Percentiles rank a stretch among this genome's conserved stretches.
phyloP scores from a whole-genome alignment of 179 eudicot species.

The Beta lomatogona region DNA sequence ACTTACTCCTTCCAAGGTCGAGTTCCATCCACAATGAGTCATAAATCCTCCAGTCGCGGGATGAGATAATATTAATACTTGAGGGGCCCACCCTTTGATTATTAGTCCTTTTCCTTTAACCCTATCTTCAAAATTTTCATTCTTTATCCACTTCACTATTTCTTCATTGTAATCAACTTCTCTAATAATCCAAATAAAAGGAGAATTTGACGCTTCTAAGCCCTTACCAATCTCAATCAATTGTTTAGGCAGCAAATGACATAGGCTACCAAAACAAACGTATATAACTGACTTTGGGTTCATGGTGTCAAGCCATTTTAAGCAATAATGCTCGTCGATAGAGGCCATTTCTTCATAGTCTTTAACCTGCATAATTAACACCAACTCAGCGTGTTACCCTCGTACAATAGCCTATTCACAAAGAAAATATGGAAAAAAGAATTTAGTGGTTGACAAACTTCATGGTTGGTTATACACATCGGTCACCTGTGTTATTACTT shows the following conservation, averaged over 20 bases:
- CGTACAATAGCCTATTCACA: not conserved
- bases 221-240: conserved; percentile 48
- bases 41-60: conserved; percentile 40
- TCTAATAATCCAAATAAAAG: conserved; percentile 48
- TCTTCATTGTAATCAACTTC: conserved; percentile 25
- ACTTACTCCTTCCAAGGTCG: conserved; percentile 38
- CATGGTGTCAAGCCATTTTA: conserved; percentile 49
- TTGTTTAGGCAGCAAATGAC: conserved; percentile 33
- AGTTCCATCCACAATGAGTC: conserved; percentile 53
- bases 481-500: too few species aligned
- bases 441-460: not conserved
- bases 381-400: not conserved
- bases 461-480: too few species aligned
- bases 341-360: conserved; percentile 7
- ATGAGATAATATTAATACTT: conserved; percentile 39
- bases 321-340: conserved; percentile 26
- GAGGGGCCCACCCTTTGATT: conserved; percentile 48
- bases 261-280: conserved; percentile 55
- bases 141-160: conserved; percentile 31
- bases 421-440: too few species aligned
- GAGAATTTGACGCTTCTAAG: conserved; percentile 40
- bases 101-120: conserved; percentile 25
- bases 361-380: conserved; percentile 20
- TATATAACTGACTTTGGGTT: conserved; percentile 40
- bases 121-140: conserved; percentile 43